Evolutionary conservation across 495 filamentous ascomycete species (phyloP).

Genomic region (Xylaria cubensis): DNA sequence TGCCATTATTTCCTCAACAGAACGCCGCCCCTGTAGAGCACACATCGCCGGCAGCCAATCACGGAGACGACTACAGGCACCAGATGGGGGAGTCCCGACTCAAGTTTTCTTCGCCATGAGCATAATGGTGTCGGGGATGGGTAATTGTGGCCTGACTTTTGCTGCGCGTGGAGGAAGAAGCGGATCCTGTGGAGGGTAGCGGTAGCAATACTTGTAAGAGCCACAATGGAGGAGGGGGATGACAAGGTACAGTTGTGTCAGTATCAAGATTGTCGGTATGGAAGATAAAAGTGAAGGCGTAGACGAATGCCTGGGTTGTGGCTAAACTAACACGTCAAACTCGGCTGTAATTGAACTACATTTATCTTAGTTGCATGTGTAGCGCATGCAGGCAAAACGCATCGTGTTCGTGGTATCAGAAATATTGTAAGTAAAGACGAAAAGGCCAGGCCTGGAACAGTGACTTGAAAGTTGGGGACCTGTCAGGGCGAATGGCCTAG

Average conservation of each 20-base stretch:
- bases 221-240: not conserved
- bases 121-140: constrained; percentile 18
- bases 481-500: constrained; percentile 34
- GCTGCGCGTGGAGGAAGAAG: constrained; percentile 24
- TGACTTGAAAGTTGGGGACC: constrained; percentile 3
- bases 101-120: not conserved
- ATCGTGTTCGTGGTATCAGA: not conserved
- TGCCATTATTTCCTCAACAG: constrained; percentile 22
- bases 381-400: not conserved
- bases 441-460: constrained; percentile 6
- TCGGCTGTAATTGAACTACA: not conserved
- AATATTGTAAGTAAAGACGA: not conserved
- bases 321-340: not conserved
- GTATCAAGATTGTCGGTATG: not conserved
- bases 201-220: constrained; percentile 5
- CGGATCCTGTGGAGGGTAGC: constrained; percentile 10
- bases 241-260: not conserved
- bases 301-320: not conserved
- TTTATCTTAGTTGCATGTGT: not conserved
- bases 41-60: not conserved
- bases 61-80: not conserved
- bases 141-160: constrained; percentile 29
- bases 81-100: not conserved
- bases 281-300: not conserved
- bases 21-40: constrained; percentile 2